phyloP scores from a whole-genome alignment of 192 early-diverging fungal species.

The Gryganskiella cystojenkinii region DNA sequence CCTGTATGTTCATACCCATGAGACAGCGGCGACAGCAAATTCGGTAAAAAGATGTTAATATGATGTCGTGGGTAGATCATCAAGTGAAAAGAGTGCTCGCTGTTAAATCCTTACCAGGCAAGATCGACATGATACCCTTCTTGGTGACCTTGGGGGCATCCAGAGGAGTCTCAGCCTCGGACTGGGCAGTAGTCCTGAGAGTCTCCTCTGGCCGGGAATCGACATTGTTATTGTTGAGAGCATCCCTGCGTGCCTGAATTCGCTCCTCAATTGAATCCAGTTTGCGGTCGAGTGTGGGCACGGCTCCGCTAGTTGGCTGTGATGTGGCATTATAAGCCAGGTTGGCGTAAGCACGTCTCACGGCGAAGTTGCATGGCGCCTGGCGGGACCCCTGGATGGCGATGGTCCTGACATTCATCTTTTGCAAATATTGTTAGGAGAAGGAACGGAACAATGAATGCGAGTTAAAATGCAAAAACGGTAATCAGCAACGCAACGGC shows the following conservation, averaged over 20 bases:
- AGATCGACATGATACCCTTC: conserved; percentile 51
- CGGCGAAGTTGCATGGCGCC: conserved; percentile 1
- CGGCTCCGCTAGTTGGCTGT: conserved; percentile 32
- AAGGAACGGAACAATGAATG: too few species aligned
- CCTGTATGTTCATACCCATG: conserved; percentile 13
- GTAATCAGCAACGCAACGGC: too few species aligned
- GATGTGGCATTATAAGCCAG: conserved; percentile 42
- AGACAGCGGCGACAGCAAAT: neutral
- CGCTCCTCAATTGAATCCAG: conserved; percentile 50
- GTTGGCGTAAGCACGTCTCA: conserved; percentile 45
- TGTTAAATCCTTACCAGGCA: conserved; percentile 25
- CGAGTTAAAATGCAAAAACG: too few species aligned
- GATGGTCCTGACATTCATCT: conserved; percentile 42
- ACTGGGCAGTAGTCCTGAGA: neutral
- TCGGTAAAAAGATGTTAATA: too few species aligned
- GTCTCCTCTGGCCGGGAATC: conserved; percentile 15
- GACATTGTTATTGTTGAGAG: conserved; percentile 7
- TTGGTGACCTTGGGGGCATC: conserved; percentile 19
- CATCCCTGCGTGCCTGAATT: conserved; percentile 49
- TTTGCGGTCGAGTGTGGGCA: conserved; percentile 43
- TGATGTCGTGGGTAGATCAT: neutral
- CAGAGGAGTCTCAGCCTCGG: neutral
- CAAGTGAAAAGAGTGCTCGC: neutral
- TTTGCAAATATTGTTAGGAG: too few species aligned
- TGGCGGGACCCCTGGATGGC: conserved; percentile 25